Evolutionary conservation across 1,284 basidiomycete genomes (phyloP).

Genomic region (Melanopsichium pennsylvanicum): DNA sequence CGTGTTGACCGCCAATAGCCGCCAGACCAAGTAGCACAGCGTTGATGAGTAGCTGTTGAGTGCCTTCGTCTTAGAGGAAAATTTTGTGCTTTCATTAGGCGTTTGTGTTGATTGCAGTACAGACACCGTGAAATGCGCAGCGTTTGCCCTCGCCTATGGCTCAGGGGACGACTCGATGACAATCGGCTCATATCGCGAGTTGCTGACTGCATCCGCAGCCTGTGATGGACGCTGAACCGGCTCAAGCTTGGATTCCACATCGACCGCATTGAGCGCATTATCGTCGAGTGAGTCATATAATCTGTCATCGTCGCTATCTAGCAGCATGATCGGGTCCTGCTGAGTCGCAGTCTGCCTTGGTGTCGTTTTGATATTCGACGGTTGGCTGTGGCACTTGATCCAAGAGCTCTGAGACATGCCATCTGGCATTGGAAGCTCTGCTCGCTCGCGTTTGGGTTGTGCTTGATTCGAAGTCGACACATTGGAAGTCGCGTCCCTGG

Average conservation of each 20-base stretch:
- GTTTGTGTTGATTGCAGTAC: too few species aligned
- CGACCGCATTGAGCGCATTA: neutral
- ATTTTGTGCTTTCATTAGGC: too few species aligned
- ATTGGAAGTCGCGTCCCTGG: too few species aligned
- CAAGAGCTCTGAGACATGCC: slow-evolving; percentile 10
- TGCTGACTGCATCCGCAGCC: neutral
- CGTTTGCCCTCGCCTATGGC: too few species aligned
- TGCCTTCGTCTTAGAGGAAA: too few species aligned
- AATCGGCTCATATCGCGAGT: slow-evolving; percentile 27
- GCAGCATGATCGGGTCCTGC: slow-evolving; percentile 18
- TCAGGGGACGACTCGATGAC: slow-evolving; percentile 43
- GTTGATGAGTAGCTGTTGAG: neutral
- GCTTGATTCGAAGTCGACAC: too few species aligned
- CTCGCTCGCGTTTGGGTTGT: neutral
- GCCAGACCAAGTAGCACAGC: too few species aligned
- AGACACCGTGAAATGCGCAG: too few species aligned
- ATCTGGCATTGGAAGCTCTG: slow-evolving; percentile 2
- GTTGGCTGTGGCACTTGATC: slow-evolving; percentile 5
- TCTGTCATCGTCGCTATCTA: slow-evolving; percentile 41
- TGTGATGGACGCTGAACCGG: too few species aligned
- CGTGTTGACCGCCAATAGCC: too few species aligned
- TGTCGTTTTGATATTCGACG: neutral
- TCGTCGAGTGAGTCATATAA: slow-evolving; percentile 7
- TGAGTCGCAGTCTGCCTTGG: slow-evolving; percentile 3
- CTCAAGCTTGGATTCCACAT: too few species aligned